Percentiles rank a stretch among this genome's conserved stretches.
Conservation (phyloP, 306 rosid genomes). For the Benincasa hispida region DNA sequence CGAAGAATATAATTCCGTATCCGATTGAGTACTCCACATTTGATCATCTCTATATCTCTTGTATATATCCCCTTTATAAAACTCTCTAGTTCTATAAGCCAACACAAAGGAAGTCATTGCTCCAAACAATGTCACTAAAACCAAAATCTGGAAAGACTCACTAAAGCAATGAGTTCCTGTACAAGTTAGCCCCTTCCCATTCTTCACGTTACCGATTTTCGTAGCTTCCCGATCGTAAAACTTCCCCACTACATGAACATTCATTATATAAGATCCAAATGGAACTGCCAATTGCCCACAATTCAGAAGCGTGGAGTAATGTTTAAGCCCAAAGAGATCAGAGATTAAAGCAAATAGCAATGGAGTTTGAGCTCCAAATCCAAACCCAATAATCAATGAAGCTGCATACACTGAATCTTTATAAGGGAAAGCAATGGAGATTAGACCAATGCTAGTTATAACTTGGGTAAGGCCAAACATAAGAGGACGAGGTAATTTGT, state of each 20-base stretch:
- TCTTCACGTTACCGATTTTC: neutral
- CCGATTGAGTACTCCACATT: neutral
- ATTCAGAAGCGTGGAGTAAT: neutral
- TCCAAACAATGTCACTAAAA: neutral
- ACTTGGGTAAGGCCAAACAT: conserved; percentile 6
- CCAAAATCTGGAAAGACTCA: neutral
- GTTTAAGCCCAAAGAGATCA: conserved; percentile 22
- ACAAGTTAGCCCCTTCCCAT: neutral
- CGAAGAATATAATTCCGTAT: neutral
- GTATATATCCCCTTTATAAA: conserved; percentile 1
- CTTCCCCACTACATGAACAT: conserved; percentile 1
- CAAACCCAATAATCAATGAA: conserved; percentile 8
- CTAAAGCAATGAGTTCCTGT: neutral
- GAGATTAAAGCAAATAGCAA: conserved; percentile 11
- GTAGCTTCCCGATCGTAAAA: conserved; percentile 6
- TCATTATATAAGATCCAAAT: neutral
- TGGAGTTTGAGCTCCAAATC: conserved; percentile 18
- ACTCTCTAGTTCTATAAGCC: conserved; percentile 8
- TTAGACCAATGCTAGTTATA: neutral
- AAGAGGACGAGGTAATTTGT: conserved; percentile 20
- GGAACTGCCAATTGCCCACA: conserved; percentile 8
- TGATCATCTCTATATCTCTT: conserved; percentile 10
- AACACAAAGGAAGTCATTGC: neutral
- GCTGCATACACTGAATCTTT: conserved; percentile 10
- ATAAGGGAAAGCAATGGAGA: conserved; percentile 16